Base-by-base conservation (phyloP, 768 basidiomycete species). In the Psilocybe cyanescens region DNA sequence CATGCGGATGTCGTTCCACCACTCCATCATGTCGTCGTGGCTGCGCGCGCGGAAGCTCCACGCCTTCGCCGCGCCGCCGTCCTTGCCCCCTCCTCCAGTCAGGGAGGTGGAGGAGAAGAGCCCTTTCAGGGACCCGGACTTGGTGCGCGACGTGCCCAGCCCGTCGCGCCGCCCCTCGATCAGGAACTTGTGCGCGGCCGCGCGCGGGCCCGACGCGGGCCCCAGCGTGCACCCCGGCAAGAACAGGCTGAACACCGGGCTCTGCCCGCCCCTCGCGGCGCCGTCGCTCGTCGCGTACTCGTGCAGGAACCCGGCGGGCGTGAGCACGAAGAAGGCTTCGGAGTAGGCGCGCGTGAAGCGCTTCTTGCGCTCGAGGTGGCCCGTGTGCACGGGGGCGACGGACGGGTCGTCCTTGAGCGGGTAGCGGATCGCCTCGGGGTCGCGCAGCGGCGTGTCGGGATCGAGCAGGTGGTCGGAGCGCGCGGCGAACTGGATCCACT, bases 1-100 rank as follows among this genome's bases (percentile, higher is more conserved):
- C 94, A 96, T 95, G 62, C 93, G 77, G 44, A 96, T 81, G 71
- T 99, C 97, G 71, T 99, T 99, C 97, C 97, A 99, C 94, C 97
- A 97, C 78, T 99, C 97, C 94, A 98, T 94, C 94, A 98, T 95
- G 67, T 98, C 97, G 64, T 99, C 97, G 65, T 91, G 86, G 60
- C 88, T 91, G 61, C 97, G 79, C 49, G 92, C 85, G 37, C 95
- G 84, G 83, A 99, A 99, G 52, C 88, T 92, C 88, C 92, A 99
- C 61, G 60, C 57, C 67, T 65, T 65, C 51, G 44, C 58, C 51
- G 44, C 58, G 3, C 63, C 59, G 8, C 44, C 33, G 1, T 60
- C 57, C 1, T 44, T 58, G 1, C 66, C 58, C 6, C 47, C 47
- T 0, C 66, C 59, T 1, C 63, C 67, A 16, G 2, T 35, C 33